A percentile compares a stretch with the other conserved stretches of the same genome.
Conservation (phyloP, 768 basidiomycete species). For the Amanita exitialis region DNA sequence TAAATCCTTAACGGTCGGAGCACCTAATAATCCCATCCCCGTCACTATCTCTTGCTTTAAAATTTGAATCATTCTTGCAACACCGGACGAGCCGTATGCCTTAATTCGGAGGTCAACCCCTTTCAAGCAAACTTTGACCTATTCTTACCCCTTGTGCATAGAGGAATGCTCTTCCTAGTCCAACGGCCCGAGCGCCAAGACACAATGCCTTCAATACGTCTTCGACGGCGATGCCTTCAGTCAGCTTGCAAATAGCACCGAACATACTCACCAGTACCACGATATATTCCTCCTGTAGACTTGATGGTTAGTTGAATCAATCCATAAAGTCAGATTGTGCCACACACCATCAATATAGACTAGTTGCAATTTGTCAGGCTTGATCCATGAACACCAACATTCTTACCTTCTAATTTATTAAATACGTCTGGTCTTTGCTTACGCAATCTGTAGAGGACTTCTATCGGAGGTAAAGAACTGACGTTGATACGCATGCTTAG, state of each 20-base stretch:
- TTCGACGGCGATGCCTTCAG: conserved; percentile 8
- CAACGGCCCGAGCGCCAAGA: conserved; percentile 80
- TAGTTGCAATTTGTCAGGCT: conserved; percentile 17
- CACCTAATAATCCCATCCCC: conserved; percentile 72
- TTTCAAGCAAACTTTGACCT: not conserved
- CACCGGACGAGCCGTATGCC: conserved; percentile 72
- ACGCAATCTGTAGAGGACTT: conserved; percentile 67
- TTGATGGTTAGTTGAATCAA: not conserved
- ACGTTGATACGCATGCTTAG: not conserved
- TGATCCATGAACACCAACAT: not conserved
- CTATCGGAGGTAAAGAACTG: conserved; percentile 69
- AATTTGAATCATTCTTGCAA: conserved; percentile 54
- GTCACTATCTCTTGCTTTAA: conserved; percentile 70
- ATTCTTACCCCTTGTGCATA: conserved; percentile 70
- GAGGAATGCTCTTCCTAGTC: conserved; percentile 78
- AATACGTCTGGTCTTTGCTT: conserved; percentile 70
- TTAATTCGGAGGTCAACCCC: conserved; percentile 15
- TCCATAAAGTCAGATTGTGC: not conserved
- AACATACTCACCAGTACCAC: conserved; percentile 57
- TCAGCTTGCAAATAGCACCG: not conserved
- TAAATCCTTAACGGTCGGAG: conserved; percentile 50
- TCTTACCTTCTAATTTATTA: conserved; percentile 54
- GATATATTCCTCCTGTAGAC: conserved; percentile 42
- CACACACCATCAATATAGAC: conserved; percentile 77
- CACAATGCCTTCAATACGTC: conserved; percentile 89